phyloP scores from a whole-genome alignment of 148 eudicot species.

The Rheum nobile region DNA sequence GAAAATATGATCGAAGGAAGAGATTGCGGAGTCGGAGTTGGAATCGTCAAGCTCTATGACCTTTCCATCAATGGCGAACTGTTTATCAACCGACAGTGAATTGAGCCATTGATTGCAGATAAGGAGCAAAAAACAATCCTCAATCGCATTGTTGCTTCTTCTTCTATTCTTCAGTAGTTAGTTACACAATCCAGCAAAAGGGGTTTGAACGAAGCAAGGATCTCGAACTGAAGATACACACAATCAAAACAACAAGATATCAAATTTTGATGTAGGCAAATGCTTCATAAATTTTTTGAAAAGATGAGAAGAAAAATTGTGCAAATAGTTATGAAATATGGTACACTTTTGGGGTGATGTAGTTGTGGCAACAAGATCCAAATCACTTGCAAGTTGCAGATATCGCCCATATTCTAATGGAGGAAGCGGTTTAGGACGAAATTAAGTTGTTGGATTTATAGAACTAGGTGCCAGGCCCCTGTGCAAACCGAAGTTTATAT shows the following conservation, averaged over 20 bases:
- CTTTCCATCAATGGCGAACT: constrained; percentile 40
- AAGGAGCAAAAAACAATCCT: neutral
- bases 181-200: neutral
- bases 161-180: neutral
- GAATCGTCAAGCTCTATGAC: constrained; percentile 72
- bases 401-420: no score
- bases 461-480: no score
- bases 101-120: constrained; percentile 7
- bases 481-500: no score
- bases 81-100: constrained; percentile 14
- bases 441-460: no score
- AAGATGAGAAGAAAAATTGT: no score
- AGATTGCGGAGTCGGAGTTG: constrained; percentile 72
- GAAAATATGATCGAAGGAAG: constrained; percentile 53
- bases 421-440: no score
- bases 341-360: no score
- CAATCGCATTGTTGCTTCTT: neutral
- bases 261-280: neutral
- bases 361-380: no score
- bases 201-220: neutral
- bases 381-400: no score
- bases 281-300: no score
- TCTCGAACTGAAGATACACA: neutral
- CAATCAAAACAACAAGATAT: neutral
- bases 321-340: no score